These are phyloP conservation scores for Zalaria sp. DNA, from an alignment of 2,329 filamentous ascomycete genomes.

Conservation along the genomic window DNA sequence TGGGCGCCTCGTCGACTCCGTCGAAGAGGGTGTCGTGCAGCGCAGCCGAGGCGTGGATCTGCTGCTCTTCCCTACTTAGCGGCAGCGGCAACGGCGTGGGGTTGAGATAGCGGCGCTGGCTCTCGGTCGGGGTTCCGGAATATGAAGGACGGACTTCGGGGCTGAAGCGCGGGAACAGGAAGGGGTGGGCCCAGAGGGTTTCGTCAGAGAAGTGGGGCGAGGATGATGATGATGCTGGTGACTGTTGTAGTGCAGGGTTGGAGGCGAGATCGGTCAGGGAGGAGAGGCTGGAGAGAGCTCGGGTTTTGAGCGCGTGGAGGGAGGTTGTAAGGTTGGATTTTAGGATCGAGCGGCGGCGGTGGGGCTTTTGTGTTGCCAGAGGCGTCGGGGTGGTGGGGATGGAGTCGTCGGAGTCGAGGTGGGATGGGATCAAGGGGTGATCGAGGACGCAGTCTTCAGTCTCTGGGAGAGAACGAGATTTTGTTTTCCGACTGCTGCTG, in stretches of 20 bases:
- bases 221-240: constrained; percentile 14
- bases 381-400: constrained; percentile 15
- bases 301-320: constrained; percentile 45
- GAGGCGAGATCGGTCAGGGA: constrained; percentile 31
- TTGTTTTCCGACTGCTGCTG: constrained; percentile 26
- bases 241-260: constrained; percentile 6
- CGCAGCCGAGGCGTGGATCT: constrained; percentile 20
- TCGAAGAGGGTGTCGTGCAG: constrained; percentile 17
- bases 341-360: constrained; percentile 25
- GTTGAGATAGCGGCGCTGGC: constrained; percentile 46
- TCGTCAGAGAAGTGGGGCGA: constrained; percentile 41
- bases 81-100: constrained; percentile 30
- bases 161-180: constrained; percentile 42
- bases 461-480: constrained; percentile 33
- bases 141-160: constrained; percentile 46
- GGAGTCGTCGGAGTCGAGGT: constrained; percentile 11
- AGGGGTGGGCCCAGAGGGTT: constrained; percentile 44
- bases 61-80: constrained; percentile 19
- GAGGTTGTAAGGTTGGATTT: constrained; percentile 52
- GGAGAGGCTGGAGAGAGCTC: constrained; percentile 43
- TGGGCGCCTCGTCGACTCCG: constrained; percentile 29
- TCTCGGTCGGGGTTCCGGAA: constrained; percentile 39
- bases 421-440: constrained; percentile 39
- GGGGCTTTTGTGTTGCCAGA: constrained; percentile 24
- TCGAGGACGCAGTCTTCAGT: constrained; percentile 40